Evolutionary conservation across 2,329 filamentous ascomycete species (phyloP).

Genomic region (Beauveria caledonica): DNA sequence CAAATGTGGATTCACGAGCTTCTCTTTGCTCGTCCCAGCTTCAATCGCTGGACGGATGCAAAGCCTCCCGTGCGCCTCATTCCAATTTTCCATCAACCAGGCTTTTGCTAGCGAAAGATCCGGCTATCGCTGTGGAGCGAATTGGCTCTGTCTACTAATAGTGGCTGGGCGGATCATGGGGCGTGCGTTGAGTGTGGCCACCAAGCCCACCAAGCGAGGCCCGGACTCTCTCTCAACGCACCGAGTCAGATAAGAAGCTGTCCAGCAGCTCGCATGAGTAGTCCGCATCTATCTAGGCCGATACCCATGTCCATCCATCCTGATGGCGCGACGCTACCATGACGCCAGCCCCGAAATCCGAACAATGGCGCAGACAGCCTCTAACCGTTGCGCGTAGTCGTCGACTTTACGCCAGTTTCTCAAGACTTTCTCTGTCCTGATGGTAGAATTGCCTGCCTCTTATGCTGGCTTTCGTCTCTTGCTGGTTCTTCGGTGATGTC

Average conservation of each 20-base stretch:
- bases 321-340: too few species aligned
- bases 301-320: background rate
- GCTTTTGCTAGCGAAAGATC: background rate
- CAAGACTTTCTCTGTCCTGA: background rate
- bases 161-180: background rate
- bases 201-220: background rate
- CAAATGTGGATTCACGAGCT: background rate
- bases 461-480: background rate
- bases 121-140: constrained; percentile 10
- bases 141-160: background rate
- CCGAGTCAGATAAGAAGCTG: background rate
- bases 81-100: background rate
- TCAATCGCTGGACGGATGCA: background rate
- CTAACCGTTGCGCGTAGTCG: background rate
- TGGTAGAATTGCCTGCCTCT: background rate
- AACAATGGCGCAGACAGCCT: background rate
- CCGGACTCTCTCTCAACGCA: background rate
- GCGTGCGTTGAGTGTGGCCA: background rate
- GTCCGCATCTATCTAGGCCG: background rate
- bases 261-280: background rate
- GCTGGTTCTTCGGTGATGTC: background rate
- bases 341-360: background rate
- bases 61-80: background rate
- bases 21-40: background rate
- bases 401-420: background rate